Conservation (phyloP, 495 filamentous ascomycete genomes). For the Podospora comata region DNA sequence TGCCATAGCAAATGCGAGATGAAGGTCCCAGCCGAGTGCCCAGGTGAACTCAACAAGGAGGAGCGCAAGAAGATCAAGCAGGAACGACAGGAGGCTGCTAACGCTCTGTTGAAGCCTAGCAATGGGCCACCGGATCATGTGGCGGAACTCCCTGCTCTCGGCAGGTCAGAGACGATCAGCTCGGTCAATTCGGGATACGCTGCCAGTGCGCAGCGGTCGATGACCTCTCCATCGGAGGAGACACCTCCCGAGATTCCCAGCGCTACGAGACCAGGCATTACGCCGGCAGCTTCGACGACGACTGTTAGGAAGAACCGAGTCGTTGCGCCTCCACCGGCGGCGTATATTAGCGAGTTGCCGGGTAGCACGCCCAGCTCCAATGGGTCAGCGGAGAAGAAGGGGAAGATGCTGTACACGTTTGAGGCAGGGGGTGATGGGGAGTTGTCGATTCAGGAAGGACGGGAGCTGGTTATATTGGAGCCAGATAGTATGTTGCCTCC, state of each 20-base stretch:
- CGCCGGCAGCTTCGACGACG: slow-evolving; percentile 22
- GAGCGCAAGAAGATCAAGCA: slow-evolving; percentile 88
- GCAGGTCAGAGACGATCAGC: slow-evolving; percentile 86
- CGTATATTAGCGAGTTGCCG: slow-evolving; percentile 68
- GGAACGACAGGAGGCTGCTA: slow-evolving; percentile 76
- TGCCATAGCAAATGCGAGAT: slow-evolving; percentile 99
- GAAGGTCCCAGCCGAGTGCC: slow-evolving; percentile 95
- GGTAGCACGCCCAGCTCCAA: slow-evolving; percentile 40
- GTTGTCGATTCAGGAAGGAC: slow-evolving; percentile 70
- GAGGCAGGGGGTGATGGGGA: slow-evolving; percentile 77
- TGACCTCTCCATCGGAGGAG: slow-evolving; percentile 56
- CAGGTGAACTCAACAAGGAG: slow-evolving; percentile 88
- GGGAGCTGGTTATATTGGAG: slow-evolving; percentile 74
- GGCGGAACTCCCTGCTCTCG: slow-evolving; percentile 57
- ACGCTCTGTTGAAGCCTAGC: slow-evolving; percentile 48
- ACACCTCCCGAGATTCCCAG: slow-evolving; percentile 36
- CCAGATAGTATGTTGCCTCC: slow-evolving; percentile 68
- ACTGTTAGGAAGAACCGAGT: slow-evolving; percentile 61
- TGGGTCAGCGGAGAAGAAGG: slow-evolving; percentile 56
- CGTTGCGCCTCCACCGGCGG: slow-evolving; percentile 79
- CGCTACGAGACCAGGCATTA: slow-evolving; percentile 27
- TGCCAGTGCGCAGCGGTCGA: slow-evolving; percentile 69
- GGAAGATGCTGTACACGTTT: slow-evolving; percentile 87
- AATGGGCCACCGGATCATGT: slow-evolving; percentile 37
- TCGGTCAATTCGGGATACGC: slow-evolving; percentile 88